These are phyloP conservation scores for Bretschneidera sinensis DNA, from an alignment of 345 rosid species.

Conservation along the genomic window DNA sequence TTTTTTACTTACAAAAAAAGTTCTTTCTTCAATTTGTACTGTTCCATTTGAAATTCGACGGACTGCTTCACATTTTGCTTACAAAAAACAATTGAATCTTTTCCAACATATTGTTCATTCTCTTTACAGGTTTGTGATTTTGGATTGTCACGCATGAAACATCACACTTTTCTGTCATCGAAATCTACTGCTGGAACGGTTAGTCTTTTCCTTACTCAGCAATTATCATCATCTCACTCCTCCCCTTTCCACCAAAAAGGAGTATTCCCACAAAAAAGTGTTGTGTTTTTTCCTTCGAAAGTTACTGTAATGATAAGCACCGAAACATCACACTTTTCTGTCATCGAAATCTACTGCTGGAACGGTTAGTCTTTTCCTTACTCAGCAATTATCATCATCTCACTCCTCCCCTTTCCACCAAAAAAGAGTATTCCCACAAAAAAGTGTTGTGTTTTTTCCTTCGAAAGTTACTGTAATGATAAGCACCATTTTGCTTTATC, in stretches of 20 bases:
- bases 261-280: too few species aligned
- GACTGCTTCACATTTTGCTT: conserved; percentile 3
- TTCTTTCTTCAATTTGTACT: too few species aligned
- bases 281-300: background rate
- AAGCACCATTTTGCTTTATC: background rate
- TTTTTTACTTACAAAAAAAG: too few species aligned
- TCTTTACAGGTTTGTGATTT: conserved; percentile 76
- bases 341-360: conserved; percentile 98
- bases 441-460: background rate
- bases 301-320: too few species aligned
- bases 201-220: too few species aligned
- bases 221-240: too few species aligned
- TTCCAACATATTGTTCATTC: conserved; percentile 12
- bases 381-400: too few species aligned
- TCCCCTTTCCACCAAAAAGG: too few species aligned
- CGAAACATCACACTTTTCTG: conserved; percentile 80
- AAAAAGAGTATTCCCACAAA: too few species aligned
- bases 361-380: conserved; percentile 60
- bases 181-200: conserved; percentile 99
- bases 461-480: too few species aligned
- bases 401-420: too few species aligned
- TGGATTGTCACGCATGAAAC: conserved; percentile 91
- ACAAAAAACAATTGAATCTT: background rate
- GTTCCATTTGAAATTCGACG: background rate
- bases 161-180: conserved; percentile 86